Evolutionary conservation across 495 filamentous ascomycete genomes (phyloP).

Genomic region (Neurospora sp.): DNA sequence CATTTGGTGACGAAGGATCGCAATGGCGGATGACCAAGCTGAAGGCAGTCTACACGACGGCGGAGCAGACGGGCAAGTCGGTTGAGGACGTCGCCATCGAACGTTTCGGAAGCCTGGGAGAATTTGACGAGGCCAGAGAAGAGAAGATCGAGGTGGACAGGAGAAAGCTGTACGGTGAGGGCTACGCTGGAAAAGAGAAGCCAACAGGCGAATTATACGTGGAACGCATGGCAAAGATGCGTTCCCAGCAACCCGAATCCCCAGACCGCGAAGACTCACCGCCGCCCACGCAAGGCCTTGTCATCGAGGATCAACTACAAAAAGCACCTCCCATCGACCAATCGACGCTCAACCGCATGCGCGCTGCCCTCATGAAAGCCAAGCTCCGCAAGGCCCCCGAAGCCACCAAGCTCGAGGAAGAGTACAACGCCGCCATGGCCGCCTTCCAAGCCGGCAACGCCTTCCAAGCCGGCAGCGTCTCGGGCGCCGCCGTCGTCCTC

Average conservation of each 20-base stretch:
- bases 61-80: constrained; percentile 57
- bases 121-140: constrained; percentile 89
- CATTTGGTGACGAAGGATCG: constrained; percentile 81
- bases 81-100: constrained; percentile 77
- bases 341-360: constrained; percentile 77
- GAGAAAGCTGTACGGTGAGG: constrained; percentile 71
- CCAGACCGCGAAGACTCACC: constrained; percentile 3
- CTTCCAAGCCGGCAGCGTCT: constrained; percentile 14
- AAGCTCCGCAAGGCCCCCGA: constrained; percentile 68
- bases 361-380: constrained; percentile 89
- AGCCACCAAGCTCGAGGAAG: constrained; percentile 66
- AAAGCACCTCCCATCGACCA: constrained; percentile 50
- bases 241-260: neutral
- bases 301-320: constrained; percentile 31
- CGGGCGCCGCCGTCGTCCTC: constrained; percentile 59
- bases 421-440: constrained; percentile 72
- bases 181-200: constrained; percentile 79
- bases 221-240: constrained; percentile 42
- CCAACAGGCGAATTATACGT: constrained; percentile 80
- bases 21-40: constrained; percentile 95
- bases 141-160: constrained; percentile 90
- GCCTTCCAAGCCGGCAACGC: constrained; percentile 33
- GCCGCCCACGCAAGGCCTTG: constrained; percentile 29
- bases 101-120: constrained; percentile 68
- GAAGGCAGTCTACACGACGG: constrained; percentile 71